Evolutionary conservation across 352 stramenopile species (phyloP), one percentile per base, ranked within the genome.

Genomic region (Globisporangium spiculum): DNA sequence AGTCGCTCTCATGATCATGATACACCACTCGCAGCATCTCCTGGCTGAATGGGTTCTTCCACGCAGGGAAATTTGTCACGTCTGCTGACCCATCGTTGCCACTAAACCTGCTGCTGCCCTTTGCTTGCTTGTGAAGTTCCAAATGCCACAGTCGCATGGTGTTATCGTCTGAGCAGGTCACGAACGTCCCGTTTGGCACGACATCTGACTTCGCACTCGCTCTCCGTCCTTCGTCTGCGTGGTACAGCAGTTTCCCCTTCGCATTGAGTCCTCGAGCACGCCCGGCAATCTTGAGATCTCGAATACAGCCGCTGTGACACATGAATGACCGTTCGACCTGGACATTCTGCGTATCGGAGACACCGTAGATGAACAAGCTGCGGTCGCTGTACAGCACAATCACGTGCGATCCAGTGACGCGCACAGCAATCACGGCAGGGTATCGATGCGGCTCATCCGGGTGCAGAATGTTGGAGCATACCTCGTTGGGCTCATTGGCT

Each of bases 91-190:
- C 32, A 2, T 70, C 67, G 36, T 60, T 64, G 0, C 48, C 32
- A 9, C 75, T 68, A 38, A 82, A 79, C 1, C 77, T 72, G 69
- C 66, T 81, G n/a, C 38, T 74, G 20, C 66, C 53, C 16, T 60
- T 54, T 57, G 70, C 64, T 62, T 76, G 66, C 67, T 88, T 87
- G 69, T 91, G 79, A 9, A 88, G 56, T 30, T 94, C 86, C 30
- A 97, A 67, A 66, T 97, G 82, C 92, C 92, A 98, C 7, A 97
- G 73, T 1, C 90, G 79, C 22, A 96, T 64, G 0, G 91, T 97
- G 63, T 96, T 93, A 68, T 98, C 92, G 27, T 93, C 88, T 5
- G 80, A 80, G 63, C 87, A 95, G 0, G 89, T 97, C 4, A 96
- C 77, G 65, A 98, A 89, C 3, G 85, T 79, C 6, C 85, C 85